These are phyloP conservation scores for Rubia balearica DNA, from an alignment of 305 asterid genomes.

Conservation along the genomic window DNA sequence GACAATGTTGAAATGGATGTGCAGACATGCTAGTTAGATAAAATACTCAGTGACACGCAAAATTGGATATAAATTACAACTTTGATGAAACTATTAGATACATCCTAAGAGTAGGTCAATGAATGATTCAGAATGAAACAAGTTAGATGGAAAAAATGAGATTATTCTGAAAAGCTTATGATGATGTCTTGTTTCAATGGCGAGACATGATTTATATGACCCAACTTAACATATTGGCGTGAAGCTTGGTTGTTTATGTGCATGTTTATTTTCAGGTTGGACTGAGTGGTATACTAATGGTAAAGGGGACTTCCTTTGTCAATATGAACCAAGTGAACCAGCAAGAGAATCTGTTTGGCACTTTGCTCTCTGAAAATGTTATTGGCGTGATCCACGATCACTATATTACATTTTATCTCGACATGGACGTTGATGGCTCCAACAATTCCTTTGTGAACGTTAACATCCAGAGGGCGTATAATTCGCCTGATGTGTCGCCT, in stretches of 20 bases:
- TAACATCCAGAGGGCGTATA: slow-evolving; percentile 47
- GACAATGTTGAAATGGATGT: no score
- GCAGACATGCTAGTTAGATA: background rate
- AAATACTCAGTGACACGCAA: no score
- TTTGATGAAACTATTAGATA: no score
- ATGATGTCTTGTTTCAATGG: background rate
- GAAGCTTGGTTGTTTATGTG: background rate
- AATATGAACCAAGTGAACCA: slow-evolving; percentile 57
- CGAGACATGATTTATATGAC: background rate
- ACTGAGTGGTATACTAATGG: slow-evolving; percentile 88
- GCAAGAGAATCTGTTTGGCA: slow-evolving; percentile 53
- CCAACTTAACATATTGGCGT: background rate
- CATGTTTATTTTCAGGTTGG: slow-evolving; percentile 23
- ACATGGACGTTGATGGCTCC: slow-evolving; percentile 78
- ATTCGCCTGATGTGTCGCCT: slow-evolving; percentile 56
- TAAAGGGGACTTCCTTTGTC: slow-evolving; percentile 71
- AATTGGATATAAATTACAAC: no score
- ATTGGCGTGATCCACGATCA: slow-evolving; percentile 92
- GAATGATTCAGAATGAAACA: background rate
- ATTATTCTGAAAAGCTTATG: background rate
- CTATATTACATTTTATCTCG: slow-evolving; percentile 72
- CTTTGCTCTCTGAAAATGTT: slow-evolving; percentile 78
- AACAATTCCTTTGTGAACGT: slow-evolving; percentile 78
- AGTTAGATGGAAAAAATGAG: background rate
- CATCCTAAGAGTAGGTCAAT: no score